Conservation (phyloP, 164 flowering plant species). For the Nymphaea thermarum region DNA sequence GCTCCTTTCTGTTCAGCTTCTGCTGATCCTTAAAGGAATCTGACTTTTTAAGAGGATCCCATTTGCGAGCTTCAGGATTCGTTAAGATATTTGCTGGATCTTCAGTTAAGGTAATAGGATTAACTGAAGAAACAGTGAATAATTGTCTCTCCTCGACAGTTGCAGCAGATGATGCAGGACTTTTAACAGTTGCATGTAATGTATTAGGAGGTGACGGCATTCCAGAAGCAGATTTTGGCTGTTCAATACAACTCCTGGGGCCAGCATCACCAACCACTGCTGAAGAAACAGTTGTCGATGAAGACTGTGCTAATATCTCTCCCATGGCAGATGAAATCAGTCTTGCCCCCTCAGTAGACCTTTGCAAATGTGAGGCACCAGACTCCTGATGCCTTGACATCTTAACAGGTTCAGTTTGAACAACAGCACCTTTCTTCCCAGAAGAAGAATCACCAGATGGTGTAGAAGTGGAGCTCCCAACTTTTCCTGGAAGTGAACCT, state of each 20-base stretch:
- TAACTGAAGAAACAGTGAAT: constrained; percentile 7
- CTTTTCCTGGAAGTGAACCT: neutral
- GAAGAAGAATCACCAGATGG: neutral
- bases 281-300: neutral
- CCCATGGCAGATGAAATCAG: neutral
- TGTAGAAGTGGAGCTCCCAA: neutral
- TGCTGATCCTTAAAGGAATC: constrained; percentile 42
- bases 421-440: neutral
- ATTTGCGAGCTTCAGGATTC: constrained; percentile 20
- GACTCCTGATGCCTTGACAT: constrained; percentile 16
- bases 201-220: neutral
- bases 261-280: neutral
- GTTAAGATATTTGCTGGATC: constrained; percentile 15
- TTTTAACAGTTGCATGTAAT: neutral
- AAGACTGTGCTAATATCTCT: neutral
- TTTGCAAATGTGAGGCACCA: constrained; percentile 12
- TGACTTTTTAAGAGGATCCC: constrained; percentile 30
- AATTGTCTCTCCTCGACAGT: neutral
- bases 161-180: neutral
- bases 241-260: neutral
- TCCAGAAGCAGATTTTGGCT: neutral
- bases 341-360: constrained; percentile 8
- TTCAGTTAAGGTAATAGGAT: constrained; percentile 15
- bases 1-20: constrained; percentile 28
- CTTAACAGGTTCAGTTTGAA: constrained; percentile 20